Conservation (phyloP, 805 yeast species). For the Saccharomycopsis babjevae region DNA sequence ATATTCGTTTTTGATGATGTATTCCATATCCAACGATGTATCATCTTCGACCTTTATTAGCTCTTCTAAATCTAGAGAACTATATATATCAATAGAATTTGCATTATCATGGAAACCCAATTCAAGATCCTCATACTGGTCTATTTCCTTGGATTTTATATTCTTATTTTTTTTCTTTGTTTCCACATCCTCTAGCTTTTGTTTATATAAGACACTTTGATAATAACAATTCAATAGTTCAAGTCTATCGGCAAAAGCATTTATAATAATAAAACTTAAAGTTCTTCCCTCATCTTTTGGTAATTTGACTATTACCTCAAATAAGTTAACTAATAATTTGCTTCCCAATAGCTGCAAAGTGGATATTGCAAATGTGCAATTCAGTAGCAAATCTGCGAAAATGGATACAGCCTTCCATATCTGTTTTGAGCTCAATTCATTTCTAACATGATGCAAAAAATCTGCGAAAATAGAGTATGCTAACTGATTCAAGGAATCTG, state of each 20-base stretch:
- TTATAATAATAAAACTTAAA: constrained; percentile 74
- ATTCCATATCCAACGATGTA: constrained; percentile 9
- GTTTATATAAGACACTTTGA: background rate
- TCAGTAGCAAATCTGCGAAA: constrained; percentile 73
- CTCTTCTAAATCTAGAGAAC: background rate
- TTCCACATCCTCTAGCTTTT: background rate
- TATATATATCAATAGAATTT: background rate
- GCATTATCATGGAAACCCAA: background rate
- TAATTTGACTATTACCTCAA: constrained; percentile 76
- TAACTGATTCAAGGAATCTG: constrained; percentile 81
- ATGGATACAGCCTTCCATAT: constrained; percentile 79
- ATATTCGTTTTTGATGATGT: constrained; percentile 3
- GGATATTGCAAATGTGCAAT: constrained; percentile 59
- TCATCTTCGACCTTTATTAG: constrained; percentile 10
- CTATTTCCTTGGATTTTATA: background rate
- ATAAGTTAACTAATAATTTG: constrained; percentile 73
- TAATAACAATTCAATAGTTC: constrained; percentile 43
- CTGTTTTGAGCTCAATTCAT: constrained; percentile 70
- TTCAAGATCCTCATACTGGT: background rate
- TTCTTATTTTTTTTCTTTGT: background rate
- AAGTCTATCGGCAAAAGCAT: constrained; percentile 79
- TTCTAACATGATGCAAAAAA: constrained; percentile 82
- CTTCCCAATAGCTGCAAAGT: constrained; percentile 97
- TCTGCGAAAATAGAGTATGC: constrained; percentile 96
- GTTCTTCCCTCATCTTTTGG: constrained; percentile 77